Conservation (phyloP, 2,329 filamentous ascomycete genomes). For the Elsinoe perseae region DNA sequence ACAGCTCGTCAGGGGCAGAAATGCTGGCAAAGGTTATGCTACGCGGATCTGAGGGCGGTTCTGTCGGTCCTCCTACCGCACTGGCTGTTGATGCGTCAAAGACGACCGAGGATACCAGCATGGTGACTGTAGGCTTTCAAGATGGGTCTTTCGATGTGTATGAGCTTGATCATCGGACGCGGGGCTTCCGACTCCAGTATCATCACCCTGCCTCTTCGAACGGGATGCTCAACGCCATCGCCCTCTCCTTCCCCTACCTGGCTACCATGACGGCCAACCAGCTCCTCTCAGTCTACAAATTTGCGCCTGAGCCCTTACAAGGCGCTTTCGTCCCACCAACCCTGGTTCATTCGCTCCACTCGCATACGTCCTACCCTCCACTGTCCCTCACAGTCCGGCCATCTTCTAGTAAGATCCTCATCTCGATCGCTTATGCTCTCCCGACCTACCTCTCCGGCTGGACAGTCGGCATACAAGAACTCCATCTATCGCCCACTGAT, state of each 20-base stretch:
- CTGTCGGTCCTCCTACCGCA: slow-evolving; percentile 47
- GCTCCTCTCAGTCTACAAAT: slow-evolving; percentile 67
- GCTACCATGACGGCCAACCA: slow-evolving; percentile 70
- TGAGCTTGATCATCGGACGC: slow-evolving; percentile 44
- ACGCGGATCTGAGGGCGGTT: slow-evolving; percentile 18
- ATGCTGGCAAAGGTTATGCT: slow-evolving; percentile 46
- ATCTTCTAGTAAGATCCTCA: slow-evolving; percentile 56
- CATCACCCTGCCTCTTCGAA: slow-evolving; percentile 55
- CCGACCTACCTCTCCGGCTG: slow-evolving; percentile 70
- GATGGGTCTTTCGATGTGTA: slow-evolving; percentile 68
- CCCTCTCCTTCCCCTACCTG: slow-evolving; percentile 66
- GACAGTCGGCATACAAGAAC: slow-evolving; percentile 86
- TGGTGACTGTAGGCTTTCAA: slow-evolving; percentile 59
- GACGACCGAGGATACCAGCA: slow-evolving; percentile 23
- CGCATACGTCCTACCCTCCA: slow-evolving; percentile 69
- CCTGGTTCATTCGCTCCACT: slow-evolving; percentile 70
- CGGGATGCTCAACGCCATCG: slow-evolving; percentile 61
- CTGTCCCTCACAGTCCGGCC: slow-evolving; percentile 75
- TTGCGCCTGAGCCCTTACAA: slow-evolving; percentile 32
- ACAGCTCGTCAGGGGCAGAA: slow-evolving; percentile 46
- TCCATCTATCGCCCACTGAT: slow-evolving; percentile 52
- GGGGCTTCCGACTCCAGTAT: slow-evolving; percentile 45
- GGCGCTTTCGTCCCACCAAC: slow-evolving; percentile 18
- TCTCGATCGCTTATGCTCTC: slow-evolving; percentile 80
- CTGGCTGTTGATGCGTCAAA: slow-evolving; percentile 52